Conservation (phyloP, 2,329 filamentous ascomycete genomes). For the Colletotrichum trifolii region DNA sequence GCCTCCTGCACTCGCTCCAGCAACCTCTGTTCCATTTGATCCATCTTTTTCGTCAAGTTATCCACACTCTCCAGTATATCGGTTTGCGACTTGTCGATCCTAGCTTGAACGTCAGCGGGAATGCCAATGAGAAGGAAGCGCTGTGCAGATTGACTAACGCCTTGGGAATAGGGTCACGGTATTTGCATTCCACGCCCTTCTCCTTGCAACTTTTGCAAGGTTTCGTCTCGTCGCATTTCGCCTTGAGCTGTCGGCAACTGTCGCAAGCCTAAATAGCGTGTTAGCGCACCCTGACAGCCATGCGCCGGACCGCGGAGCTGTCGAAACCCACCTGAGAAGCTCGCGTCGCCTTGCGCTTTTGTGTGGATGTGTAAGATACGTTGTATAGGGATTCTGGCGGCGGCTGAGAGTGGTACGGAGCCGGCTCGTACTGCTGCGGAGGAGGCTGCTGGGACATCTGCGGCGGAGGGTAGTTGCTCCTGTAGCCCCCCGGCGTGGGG, state of each 20-base stretch:
- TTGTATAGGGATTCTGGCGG: slow-evolving; percentile 51
- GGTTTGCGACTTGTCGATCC: slow-evolving; percentile 69
- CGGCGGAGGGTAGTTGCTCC: slow-evolving; percentile 53
- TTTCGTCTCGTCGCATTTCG: slow-evolving; percentile 89
- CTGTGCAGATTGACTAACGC: slow-evolving; percentile 70
- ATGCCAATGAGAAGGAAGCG: slow-evolving; percentile 40
- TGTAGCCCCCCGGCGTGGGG: slow-evolving; percentile 56
- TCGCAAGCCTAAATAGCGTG: slow-evolving; percentile 79
- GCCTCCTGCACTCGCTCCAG: too few species aligned
- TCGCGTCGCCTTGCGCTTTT: slow-evolving; percentile 72
- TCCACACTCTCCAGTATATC: slow-evolving; percentile 69
- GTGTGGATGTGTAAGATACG: slow-evolving; percentile 57
- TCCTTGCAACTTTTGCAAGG: slow-evolving; percentile 90
- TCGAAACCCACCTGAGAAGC: slow-evolving; percentile 66
- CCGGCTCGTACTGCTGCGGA: slow-evolving; percentile 45
- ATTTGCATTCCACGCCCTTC: slow-evolving; percentile 85
- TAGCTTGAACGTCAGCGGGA: slow-evolving; percentile 46
- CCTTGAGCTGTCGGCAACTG: slow-evolving; percentile 86
- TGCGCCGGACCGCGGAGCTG: background rate
- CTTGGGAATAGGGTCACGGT: slow-evolving; percentile 90
- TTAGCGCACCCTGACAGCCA: slow-evolving; percentile 21
- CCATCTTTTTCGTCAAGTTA: slow-evolving; percentile 39
- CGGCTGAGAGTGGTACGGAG: slow-evolving; percentile 42
- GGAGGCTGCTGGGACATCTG: slow-evolving; percentile 50
- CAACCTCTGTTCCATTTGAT: slow-evolving; percentile 15